A percentile compares a stretch with the other conserved stretches of the same genome.
phyloP scores from a whole-genome alignment of 306 rosid species.

The Rubus parviflorus region DNA sequence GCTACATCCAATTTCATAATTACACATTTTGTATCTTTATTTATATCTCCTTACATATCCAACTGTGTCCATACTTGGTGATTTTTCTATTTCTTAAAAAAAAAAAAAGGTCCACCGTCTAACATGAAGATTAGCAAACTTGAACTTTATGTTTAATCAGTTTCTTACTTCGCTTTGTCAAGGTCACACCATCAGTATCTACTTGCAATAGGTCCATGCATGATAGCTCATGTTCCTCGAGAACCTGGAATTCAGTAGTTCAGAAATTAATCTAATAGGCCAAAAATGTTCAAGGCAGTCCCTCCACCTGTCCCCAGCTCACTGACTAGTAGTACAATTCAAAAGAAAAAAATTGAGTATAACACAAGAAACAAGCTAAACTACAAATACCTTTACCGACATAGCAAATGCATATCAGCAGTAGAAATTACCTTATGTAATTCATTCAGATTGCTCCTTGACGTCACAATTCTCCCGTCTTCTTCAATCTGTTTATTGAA shows the following conservation, averaged over 20 bases:
- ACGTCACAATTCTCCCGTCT: conserved; percentile 76
- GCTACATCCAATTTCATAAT: neutral
- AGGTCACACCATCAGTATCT: conserved; percentile 64
- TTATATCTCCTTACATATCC: neutral
- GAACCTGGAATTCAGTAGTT: conserved; percentile 60
- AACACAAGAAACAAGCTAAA: neutral
- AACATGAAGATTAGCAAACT: neutral
- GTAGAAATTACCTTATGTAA: conserved; percentile 58
- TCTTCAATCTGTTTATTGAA: conserved; percentile 93
- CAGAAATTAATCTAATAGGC: conserved; percentile 23
- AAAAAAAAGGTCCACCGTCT: neutral
- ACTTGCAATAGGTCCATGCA: conserved; percentile 68
- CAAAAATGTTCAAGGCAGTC: conserved; percentile 7
- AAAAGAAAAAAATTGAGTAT: neutral
- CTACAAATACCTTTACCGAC: neutral
- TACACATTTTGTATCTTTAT: neutral
- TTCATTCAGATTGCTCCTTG: conserved; percentile 86
- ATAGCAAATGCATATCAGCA: conserved; percentile 14
- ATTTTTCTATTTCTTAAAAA: neutral
- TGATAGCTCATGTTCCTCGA: conserved; percentile 78
- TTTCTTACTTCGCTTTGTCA: conserved; percentile 79
- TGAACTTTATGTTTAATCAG: neutral
- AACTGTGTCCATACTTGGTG: neutral
- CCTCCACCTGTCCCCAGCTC: neutral
- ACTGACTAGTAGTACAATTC: neutral